Evolutionary conservation across 371 early-diverging fungal genomes (phyloP).

Genomic region (Umbelopsis sp.): DNA sequence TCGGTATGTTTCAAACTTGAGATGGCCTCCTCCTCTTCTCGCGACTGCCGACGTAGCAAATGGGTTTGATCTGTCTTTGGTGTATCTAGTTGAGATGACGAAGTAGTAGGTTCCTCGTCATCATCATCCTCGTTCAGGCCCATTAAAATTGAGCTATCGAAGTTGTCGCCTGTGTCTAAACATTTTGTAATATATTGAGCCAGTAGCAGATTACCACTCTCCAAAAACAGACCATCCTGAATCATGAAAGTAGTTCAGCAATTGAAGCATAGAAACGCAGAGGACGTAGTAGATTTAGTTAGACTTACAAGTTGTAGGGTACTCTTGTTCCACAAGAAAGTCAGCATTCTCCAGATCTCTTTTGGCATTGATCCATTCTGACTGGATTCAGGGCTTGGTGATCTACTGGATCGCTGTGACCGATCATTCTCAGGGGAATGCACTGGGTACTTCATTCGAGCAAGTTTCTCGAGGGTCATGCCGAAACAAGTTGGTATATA

Average conservation of each 20-base stretch:
- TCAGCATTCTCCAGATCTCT: conserved; percentile 80
- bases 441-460: conserved; percentile 60
- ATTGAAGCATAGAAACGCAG: background rate
- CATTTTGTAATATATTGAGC: conserved; percentile 77
- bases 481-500: conserved; percentile 83
- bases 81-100: background rate
- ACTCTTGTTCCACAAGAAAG: conserved; percentile 68
- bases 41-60: background rate
- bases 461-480: conserved; percentile 63
- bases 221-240: conserved; percentile 69
- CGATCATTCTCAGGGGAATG: conserved; percentile 1
- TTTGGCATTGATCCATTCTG: conserved; percentile 74
- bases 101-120: background rate
- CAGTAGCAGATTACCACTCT: conserved; percentile 67
- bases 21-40: background rate
- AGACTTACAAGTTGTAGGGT: conserved; percentile 38
- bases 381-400: background rate
- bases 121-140: conserved; percentile 21
- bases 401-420: conserved; percentile 1
- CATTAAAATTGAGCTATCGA: conserved; percentile 62
- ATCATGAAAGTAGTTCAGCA: background rate
- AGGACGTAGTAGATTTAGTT: background rate
- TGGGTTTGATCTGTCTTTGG: background rate
- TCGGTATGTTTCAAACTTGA: background rate
- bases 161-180: conserved; percentile 78